Evolutionary conservation across 192 early-diverging fungal species (phyloP), one percentile per base, ranked within the genome.

Genomic region (Piromyces finnis): DNA sequence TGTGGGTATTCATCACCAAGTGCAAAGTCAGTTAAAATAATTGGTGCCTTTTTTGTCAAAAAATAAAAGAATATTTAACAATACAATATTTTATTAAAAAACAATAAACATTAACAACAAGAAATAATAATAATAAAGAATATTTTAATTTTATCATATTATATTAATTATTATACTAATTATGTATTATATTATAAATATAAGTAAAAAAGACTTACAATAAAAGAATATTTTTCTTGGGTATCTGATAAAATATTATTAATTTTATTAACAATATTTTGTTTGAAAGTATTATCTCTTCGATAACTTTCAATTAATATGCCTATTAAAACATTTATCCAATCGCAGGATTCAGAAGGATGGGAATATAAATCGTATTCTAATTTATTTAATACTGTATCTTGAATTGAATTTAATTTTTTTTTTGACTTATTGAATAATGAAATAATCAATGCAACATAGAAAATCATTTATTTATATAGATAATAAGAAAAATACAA

Each of bases 241-340:
- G 51, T 68, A 68, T 68, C 51, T 9, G 51, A 68, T 68, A 68
- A 68, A 68, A 22, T 22, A 68, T 68, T 68, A 80, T 94, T 92
- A 18, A 96, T 77, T 7, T 90, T 85, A 18, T 84, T 84, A 36
- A 94, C 86, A 29, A 96, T 82, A 32, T 87, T 84, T 81, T 90
- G 86, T 78, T 91, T 89, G 37, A 94, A 87, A 26, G 88, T 88
- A 22, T 87, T 89, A 82, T 96, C 93, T 41, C 90, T 88, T 32
- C 95, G 83, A 82, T 93, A 95, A 37, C 89, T 88, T 29, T 90
- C 85, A 77, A 96, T 91, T 5, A 90, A 85, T 83, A 95, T 94
- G 15, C 91, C 95, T 28, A 94, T 39, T 29, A 96, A 77, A 5
- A 95, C 92, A 82, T 94, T 95, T 41, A 95, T 85, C 95, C 95